phyloP scores from a whole-genome alignment of 768 basidiomycete genomes.

The Russula lepida region DNA sequence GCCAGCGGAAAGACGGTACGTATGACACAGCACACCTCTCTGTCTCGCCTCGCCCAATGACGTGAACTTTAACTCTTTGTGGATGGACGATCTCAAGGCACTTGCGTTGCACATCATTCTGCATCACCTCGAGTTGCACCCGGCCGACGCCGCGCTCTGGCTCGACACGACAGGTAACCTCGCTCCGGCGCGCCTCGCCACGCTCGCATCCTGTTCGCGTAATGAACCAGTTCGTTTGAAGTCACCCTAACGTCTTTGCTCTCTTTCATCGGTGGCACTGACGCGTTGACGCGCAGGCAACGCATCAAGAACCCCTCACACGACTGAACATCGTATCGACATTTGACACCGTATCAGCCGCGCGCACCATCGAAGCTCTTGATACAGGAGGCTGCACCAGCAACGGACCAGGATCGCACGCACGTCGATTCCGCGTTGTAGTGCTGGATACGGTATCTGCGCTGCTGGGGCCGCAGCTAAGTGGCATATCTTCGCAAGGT shows the following conservation, averaged over 20 bases:
- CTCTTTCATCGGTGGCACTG: neutral
- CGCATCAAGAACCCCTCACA: neutral
- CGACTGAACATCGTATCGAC: constrained; percentile 11
- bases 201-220: constrained; percentile 25
- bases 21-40: too few relatives aligned
- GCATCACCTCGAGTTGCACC: constrained; percentile 37
- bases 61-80: neutral
- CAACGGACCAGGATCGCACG: neutral
- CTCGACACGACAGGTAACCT: constrained; percentile 68
- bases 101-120: constrained; percentile 53
- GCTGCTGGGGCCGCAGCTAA: constrained; percentile 54
- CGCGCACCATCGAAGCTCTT: constrained; percentile 8
- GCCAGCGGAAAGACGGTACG: constrained; percentile 64
- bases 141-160: constrained; percentile 47
- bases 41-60: neutral
- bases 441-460: constrained; percentile 62
- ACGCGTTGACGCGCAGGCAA: neutral
- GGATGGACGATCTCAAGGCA: constrained; percentile 43
- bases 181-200: constrained; percentile 39
- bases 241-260: neutral
- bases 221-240: constrained; percentile 22
- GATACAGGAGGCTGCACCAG: neutral
- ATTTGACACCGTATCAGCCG: constrained; percentile 3
- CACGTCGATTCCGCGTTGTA: constrained; percentile 32
- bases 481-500: constrained; percentile 58